Evolutionary conservation across 257 asterid genomes (phyloP), one percentile per base, ranked within the genome.

Genomic region (Solanum rostratum): DNA sequence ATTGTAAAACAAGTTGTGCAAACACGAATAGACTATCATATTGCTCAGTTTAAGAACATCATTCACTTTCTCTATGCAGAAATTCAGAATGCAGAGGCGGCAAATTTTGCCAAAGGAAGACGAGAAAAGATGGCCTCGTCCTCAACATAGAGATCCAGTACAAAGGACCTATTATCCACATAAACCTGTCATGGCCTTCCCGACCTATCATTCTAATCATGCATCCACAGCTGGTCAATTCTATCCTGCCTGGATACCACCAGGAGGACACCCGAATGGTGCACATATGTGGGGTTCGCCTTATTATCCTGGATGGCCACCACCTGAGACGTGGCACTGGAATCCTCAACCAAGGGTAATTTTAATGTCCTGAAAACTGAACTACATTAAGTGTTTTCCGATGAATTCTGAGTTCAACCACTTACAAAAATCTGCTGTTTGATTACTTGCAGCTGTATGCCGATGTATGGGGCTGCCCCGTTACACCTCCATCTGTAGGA

Each of bases 381-480:
- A 85, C 27, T 70, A 70, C 33, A 41, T 69, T 76, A 24, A 76
- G 27, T 27, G 62, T 76, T 8, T 13, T 33, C 37, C 11, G 2
- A 37, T 7, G 57, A 24, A 76, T 45, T 74, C 59, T 2, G 63
- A 76, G 41, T 11, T 76, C 6, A 14, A 16, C 2, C 45, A 76
- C 33, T 10, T 49, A 52, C 7, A 22, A 46, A 49, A 16, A 30
- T 16, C 27, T 76, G 27, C 50, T 27, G 29, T 76, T 49, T 50
- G 82, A 76, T 50, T 54, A 33, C 55, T 7, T 86, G 83, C 86
- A 90, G 92, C 30, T 88, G 86, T 88, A 87, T 1, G 92, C 89
- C 12, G 90, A 90, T 85, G 91, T 90, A 66, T 90, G 93, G 92
- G 92, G 93, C 50, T 90, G 92, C 84, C 93, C 93, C 20, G 89